phyloP scores from a whole-genome alignment of 495 filamentous ascomycete species.

The Hypoxylon trugodes region DNA sequence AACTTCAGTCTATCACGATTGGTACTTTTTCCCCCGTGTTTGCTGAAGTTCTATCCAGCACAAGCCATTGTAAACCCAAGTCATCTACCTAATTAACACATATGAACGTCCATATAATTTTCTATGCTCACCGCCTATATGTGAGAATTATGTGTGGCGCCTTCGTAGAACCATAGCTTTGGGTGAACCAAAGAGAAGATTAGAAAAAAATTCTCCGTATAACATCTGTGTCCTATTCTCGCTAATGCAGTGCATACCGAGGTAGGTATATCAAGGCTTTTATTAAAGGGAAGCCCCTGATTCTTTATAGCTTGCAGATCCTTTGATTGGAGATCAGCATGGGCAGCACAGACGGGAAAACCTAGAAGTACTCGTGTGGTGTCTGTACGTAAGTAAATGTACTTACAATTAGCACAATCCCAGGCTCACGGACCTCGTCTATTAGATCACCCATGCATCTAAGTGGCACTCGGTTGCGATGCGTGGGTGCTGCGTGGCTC shows the following conservation, averaged over 20 bases:
- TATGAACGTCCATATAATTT: conserved; percentile 1
- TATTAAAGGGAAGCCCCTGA: conserved; percentile 34
- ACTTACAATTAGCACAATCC: conserved; percentile 8
- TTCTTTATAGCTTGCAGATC: conserved; percentile 33
- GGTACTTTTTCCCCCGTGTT: conserved; percentile 30
- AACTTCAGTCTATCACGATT: conserved; percentile 18
- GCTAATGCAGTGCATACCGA: too few relatives aligned
- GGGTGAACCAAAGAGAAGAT: background rate
- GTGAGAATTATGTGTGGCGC: background rate
- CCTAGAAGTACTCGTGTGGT: background rate
- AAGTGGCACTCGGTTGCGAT: conserved; percentile 33
- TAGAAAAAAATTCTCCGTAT: background rate
- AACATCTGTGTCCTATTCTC: background rate
- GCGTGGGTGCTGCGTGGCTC: conserved; percentile 13
- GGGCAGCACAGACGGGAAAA: conserved; percentile 28
- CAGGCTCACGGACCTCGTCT: conserved; percentile 35
- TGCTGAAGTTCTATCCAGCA: conserved; percentile 22
- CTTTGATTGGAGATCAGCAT: conserved; percentile 29
- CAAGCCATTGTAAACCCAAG: conserved; percentile 25
- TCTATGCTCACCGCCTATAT: conserved; percentile 14
- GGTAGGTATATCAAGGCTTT: background rate
- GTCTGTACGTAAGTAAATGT: conserved; percentile 8
- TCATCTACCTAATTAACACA: background rate
- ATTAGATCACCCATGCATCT: conserved; percentile 32
- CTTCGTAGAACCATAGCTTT: background rate